phyloP scores from a whole-genome alignment of 805 yeast genomes.

The Jamesozyma spencerorum region DNA sequence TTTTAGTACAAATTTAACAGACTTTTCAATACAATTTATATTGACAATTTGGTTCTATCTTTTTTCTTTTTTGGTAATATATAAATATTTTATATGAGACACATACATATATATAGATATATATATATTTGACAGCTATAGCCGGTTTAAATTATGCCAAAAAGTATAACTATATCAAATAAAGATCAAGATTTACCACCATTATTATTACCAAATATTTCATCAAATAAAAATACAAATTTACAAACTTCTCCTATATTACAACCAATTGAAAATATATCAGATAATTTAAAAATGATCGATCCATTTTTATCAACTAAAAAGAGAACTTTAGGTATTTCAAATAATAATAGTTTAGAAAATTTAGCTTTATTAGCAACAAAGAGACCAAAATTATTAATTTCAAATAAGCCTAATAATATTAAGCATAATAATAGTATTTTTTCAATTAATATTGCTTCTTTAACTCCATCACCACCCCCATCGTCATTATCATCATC shows the following conservation, averaged over 20 bases:
- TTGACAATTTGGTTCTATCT: too few relatives aligned
- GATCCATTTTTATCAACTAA: neutral
- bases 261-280: neutral
- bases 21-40: too few relatives aligned
- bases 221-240: neutral
- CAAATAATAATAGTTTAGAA: conserved; percentile 6
- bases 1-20: too few relatives aligned
- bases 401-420: neutral
- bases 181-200: conserved; percentile 24
- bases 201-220: conserved; percentile 18
- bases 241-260: neutral
- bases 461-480: too few relatives aligned
- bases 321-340: conserved; percentile 2
- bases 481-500: too few relatives aligned
- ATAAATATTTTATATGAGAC: too few relatives aligned
- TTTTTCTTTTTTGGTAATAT: too few relatives aligned
- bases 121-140: too few relatives aligned
- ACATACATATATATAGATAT: too few relatives aligned
- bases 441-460: too few relatives aligned
- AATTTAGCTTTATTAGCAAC: conserved; percentile 17
- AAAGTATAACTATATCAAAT: conserved; percentile 23
- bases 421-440: neutral
- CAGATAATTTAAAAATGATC: neutral
- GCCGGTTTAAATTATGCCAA: too few relatives aligned
- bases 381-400: conserved; percentile 13